phyloP scores from a whole-genome alignment of 2,329 filamentous ascomycete species.

The Decorospora gaudefroyi region DNA sequence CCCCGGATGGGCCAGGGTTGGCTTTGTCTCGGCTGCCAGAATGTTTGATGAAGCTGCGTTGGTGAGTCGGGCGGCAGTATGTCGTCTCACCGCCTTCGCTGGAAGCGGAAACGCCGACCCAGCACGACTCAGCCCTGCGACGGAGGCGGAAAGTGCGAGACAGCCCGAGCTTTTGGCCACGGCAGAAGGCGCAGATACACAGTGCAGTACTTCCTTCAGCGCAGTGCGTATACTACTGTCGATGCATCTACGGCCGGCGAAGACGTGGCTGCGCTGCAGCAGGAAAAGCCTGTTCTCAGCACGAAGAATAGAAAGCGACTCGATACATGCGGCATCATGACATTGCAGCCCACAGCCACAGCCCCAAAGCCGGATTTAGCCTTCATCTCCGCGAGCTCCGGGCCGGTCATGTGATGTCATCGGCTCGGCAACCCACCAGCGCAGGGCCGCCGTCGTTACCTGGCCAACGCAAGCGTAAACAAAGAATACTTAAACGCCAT shows the following conservation, averaged over 20 bases:
- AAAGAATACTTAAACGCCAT: slow-evolving; percentile 43
- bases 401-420: slow-evolving; percentile 38
- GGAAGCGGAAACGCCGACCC: slow-evolving; percentile 23
- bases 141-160: slow-evolving; percentile 1
- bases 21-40: slow-evolving; percentile 27
- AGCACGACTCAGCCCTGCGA: slow-evolving; percentile 18
- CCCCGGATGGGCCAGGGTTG: slow-evolving; percentile 24
- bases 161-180: slow-evolving; percentile 5
- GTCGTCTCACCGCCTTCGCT: slow-evolving; percentile 14
- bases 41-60: slow-evolving; percentile 31
- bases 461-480: slow-evolving; percentile 43
- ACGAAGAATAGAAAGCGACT: slow-evolving; percentile 11
- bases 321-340: slow-evolving; percentile 5
- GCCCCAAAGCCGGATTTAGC: slow-evolving; percentile 1
- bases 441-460: slow-evolving; percentile 31
- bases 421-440: slow-evolving; percentile 18
- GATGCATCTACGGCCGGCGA: too few species aligned
- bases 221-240: too few species aligned
- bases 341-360: slow-evolving; percentile 1
- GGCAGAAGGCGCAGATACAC: neutral
- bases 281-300: too few species aligned
- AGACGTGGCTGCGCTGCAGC: too few species aligned
- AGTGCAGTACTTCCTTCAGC: too few species aligned
- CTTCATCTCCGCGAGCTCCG: slow-evolving; percentile 13
- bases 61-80: slow-evolving; percentile 16